These are phyloP conservation scores for Neurospora tetrasperma DNA, from an alignment of 495 filamentous ascomycete genomes.

Conservation along the genomic window DNA sequence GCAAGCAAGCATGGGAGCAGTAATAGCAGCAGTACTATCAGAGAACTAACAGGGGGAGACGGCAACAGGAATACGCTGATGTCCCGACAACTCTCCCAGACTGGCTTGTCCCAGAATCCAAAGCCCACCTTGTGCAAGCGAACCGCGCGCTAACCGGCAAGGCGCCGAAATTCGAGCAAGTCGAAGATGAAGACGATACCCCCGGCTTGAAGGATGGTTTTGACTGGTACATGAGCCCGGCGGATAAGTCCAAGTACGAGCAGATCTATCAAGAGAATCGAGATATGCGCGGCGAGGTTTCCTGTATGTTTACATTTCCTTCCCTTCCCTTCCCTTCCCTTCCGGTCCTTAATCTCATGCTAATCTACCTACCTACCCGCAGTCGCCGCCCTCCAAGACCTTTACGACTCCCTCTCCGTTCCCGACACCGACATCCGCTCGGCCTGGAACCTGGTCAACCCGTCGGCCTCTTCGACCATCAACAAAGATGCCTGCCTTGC, in stretches of 20 bases:
- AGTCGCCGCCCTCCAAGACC: constrained; percentile 71
- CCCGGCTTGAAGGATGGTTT: constrained; percentile 88
- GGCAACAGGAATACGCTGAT: constrained; percentile 68
- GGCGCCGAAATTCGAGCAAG: constrained; percentile 69
- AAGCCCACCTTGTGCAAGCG: constrained; percentile 90
- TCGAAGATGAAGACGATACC: constrained; percentile 65
- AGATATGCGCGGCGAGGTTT: constrained; percentile 72
- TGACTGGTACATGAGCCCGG: constrained; percentile 97
- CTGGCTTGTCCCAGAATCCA: constrained; percentile 94
- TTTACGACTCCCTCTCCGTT: constrained; percentile 87
- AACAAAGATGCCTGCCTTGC: constrained; percentile 90
- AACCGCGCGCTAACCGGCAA: constrained; percentile 66
- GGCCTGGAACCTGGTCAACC: constrained; percentile 97
- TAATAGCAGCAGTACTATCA: neutral
- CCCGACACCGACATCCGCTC: constrained; percentile 89
- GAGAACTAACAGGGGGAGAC: constrained; percentile 1
- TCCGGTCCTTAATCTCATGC: neutral
- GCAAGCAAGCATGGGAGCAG: neutral
- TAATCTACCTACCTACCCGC: constrained; percentile 5
- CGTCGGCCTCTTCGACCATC: constrained; percentile 63
- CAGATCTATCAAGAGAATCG: constrained; percentile 88
- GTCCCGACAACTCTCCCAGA: constrained; percentile 78
- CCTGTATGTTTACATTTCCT: constrained; percentile 47
- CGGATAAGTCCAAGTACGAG: constrained; percentile 85
- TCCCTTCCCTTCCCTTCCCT: neutral